Conservation (phyloP, 805 yeast species). For the Wickerhamiella sergipiensis region DNA sequence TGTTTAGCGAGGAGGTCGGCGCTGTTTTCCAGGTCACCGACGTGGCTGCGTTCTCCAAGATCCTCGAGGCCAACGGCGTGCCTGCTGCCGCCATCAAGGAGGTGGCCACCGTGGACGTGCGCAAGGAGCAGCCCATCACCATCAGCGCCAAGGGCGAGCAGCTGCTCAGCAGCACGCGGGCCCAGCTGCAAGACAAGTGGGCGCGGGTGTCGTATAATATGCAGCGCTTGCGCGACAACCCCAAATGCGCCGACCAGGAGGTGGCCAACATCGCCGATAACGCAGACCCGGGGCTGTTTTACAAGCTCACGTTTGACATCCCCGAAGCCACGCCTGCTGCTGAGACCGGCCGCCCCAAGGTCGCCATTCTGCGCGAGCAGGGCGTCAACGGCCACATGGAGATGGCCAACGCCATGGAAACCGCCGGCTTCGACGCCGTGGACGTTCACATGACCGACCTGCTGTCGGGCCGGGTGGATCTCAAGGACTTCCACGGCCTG, state of each 20-base stretch:
- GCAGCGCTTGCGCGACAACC: slow-evolving; percentile 90
- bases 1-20: slow-evolving; percentile 91
- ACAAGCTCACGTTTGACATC: slow-evolving; percentile 60
- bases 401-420: slow-evolving; percentile 94
- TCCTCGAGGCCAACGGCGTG: slow-evolving; percentile 49
- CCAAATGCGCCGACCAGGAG: slow-evolving; percentile 80
- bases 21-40: slow-evolving; percentile 83
- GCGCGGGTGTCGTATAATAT: slow-evolving; percentile 74
- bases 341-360: slow-evolving; percentile 47
- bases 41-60: slow-evolving; percentile 37
- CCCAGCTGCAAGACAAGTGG: slow-evolving; percentile 71
- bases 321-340: slow-evolving; percentile 24
- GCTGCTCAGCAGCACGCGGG: slow-evolving; percentile 41
- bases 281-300: slow-evolving; percentile 78
- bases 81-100: slow-evolving; percentile 38
- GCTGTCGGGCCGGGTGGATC: slow-evolving; percentile 51
- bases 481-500: slow-evolving; percentile 67
- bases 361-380: slow-evolving; percentile 93
- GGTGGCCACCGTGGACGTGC: slow-evolving; percentile 46
- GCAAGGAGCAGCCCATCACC: slow-evolving; percentile 37
- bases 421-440: slow-evolving; percentile 85
- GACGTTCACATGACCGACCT: slow-evolving; percentile 97
- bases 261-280: slow-evolving; percentile 61
- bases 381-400: slow-evolving; percentile 98
- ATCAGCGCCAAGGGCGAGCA: slow-evolving; percentile 34